Base-by-base conservation (phyloP, 2,329 filamentous ascomycete species). In the Ascochyta pisi region DNA sequence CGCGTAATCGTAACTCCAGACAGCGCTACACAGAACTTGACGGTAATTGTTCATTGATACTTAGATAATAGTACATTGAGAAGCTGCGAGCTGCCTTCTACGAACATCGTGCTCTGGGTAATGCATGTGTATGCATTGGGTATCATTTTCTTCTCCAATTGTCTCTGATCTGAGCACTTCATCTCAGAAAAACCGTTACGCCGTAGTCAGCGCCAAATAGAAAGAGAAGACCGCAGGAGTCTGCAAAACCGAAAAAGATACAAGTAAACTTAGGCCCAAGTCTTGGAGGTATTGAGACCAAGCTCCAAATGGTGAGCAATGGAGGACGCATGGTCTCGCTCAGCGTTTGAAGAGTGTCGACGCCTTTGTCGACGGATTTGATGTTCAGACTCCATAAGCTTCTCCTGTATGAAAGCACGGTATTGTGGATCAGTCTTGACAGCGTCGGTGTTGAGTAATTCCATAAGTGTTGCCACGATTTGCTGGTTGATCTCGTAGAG, bases 401-500 rank as follows among this genome's bases (percentile, higher is more conserved):
- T 73, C 4, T 75, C 76, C 62, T 84, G 82, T 12, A 84, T 78
- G 81, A 81, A 84, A 15, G 71, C 70, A 37, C 82, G 75, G 55
- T 73, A 72, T 56, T 76, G 76, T 1, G 73, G 67, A 67, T 84
- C 81, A 9, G 72, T 66, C 37, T 76, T 77, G 3, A 83, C 82
- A 37, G 76, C 77, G 15, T 82, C 79, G 42, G 81, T 83, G 60
- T 84, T 84, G 50, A 85, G 70, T 1, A 85, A 72, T 54, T 83
- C 81, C 10, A 82, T 84, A 43, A 85, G 74, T 9, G 80, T 83
- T 19, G 75, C 76, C 62, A 84, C 84, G 69, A 84, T 83, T 60
- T 82, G 79, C 46, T 81, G 75, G 60, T 82, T 83, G 68, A 83
- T 76, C 38, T 81, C 71, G 55, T 75, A 77, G n/a, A 83, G 68